Evolutionary conservation across 129 eudicot genomes (phyloP).

Genomic region (Chrysanthemum seticuspe): DNA sequence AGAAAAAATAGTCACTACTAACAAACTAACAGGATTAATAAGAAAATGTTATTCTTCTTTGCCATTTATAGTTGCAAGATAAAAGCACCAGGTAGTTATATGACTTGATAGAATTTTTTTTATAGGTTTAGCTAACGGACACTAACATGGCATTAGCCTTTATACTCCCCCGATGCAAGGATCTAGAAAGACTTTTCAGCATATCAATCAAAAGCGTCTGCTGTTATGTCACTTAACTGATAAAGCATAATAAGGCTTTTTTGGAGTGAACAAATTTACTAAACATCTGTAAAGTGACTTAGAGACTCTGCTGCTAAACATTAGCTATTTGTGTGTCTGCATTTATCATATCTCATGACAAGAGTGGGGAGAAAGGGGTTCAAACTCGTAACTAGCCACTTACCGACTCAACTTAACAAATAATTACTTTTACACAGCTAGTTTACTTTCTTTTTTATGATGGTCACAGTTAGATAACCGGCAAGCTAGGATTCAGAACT

Average conservation of each 20-base stretch:
- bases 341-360: constrained; percentile 5
- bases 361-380: not conserved
- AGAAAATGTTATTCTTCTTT: not conserved
- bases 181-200: not conserved
- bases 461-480: not conserved
- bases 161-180: not conserved
- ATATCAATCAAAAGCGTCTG: not conserved
- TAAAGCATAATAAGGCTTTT: too few species aligned
- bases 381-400: constrained; percentile 2
- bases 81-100: not conserved
- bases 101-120: not conserved
- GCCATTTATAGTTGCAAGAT: not conserved
- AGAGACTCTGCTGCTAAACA: not conserved
- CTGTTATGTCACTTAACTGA: not conserved
- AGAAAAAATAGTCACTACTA: not conserved
- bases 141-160: not conserved
- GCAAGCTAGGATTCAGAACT: too few species aligned
- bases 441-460: not conserved
- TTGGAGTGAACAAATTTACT: not conserved
- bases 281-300: not conserved
- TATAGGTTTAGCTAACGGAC: not conserved
- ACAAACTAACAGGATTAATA: constrained; percentile 3
- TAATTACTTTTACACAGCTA: constrained; percentile 1
- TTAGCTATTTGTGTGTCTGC: not conserved
- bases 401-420: not conserved